Evolutionary conservation across 139 green algal genomes (phyloP).

Genomic region (Zygnema circumcarinatum): DNA sequence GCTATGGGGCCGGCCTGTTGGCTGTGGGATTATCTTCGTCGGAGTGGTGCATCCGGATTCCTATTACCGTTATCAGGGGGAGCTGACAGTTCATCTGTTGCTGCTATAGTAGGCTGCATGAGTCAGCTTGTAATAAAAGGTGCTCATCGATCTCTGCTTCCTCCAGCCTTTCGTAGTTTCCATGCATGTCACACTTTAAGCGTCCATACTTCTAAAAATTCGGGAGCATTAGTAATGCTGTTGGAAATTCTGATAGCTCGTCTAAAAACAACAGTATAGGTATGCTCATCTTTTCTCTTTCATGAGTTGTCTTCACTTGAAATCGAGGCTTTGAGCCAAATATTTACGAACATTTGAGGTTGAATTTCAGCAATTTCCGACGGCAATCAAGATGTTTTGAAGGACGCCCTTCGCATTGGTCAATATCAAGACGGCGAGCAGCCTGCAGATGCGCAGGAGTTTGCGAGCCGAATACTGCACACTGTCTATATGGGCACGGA

Average conservation of each 20-base stretch:
- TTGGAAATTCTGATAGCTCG: too few species aligned
- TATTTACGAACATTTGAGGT: too few species aligned
- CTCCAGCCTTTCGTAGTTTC: too few species aligned
- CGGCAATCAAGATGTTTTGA: constrained; percentile 74
- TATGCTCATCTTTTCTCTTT: too few species aligned
- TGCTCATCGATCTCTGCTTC: neutral
- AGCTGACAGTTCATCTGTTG: constrained; percentile 81
- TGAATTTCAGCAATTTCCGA: constrained; percentile 55
- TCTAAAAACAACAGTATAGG: too few species aligned
- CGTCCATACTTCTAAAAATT: too few species aligned
- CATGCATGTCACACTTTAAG: too few species aligned
- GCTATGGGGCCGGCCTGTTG: constrained; percentile 90
- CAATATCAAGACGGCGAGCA: constrained; percentile 16
- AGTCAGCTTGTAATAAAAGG: constrained; percentile 78
- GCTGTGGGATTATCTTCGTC: constrained; percentile 97
- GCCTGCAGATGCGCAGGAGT: constrained; percentile 61
- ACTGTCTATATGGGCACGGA: constrained; percentile 95
- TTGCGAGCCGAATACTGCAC: constrained; percentile 83
- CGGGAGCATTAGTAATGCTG: too few species aligned
- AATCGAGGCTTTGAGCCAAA: too few species aligned
- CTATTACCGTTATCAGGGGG: constrained; percentile 86
- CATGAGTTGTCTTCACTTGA: too few species aligned
- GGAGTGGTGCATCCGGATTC: constrained; percentile 84
- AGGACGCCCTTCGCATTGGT: constrained; percentile 71
- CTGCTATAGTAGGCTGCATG: constrained; percentile 95